phyloP scores from a whole-genome alignment of 2,329 filamentous ascomycete genomes.

The Sporothrix sp. region DNA sequence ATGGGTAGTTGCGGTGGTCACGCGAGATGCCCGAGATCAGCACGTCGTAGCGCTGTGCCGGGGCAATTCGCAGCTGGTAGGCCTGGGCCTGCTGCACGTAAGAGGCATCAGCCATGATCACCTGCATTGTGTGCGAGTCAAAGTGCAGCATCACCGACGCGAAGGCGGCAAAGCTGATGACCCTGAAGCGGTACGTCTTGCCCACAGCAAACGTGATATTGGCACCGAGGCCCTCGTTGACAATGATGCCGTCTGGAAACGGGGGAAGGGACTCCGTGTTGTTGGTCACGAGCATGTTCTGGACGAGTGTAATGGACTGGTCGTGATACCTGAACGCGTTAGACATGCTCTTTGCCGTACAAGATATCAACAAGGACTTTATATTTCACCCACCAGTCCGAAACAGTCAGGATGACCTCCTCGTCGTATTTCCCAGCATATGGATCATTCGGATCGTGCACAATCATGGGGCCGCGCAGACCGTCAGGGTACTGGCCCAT shows the following conservation, averaged over 20 bases:
- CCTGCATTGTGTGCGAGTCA: constrained; percentile 33
- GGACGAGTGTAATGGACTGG: constrained; percentile 29
- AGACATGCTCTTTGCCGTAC: too few species aligned
- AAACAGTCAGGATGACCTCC: constrained; percentile 47
- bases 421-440: constrained; percentile 45
- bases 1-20: constrained; percentile 33
- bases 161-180: constrained; percentile 38
- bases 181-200: constrained; percentile 38
- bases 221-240: constrained; percentile 33
- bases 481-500: constrained; percentile 58
- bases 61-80: constrained; percentile 31
- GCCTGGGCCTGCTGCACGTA: constrained; percentile 29
- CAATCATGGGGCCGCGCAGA: constrained; percentile 51
- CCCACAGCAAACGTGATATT: constrained; percentile 30
- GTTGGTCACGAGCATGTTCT: constrained; percentile 30
- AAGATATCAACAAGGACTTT: too few species aligned
- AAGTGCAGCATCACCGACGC: constrained; percentile 35
- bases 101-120: constrained; percentile 36
- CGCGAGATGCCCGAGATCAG: constrained; percentile 27
- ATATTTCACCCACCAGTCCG: constrained; percentile 26
- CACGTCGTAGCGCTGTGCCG: constrained; percentile 38
- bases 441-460: constrained; percentile 47
- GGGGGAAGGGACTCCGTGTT: constrained; percentile 34
- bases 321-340: constrained; percentile 31
- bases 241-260: constrained; percentile 30